A percentile compares a stretch with the other conserved stretches of the same genome.
Conservation (phyloP, 768 basidiomycete species). For the Lactifluus piperatus region DNA sequence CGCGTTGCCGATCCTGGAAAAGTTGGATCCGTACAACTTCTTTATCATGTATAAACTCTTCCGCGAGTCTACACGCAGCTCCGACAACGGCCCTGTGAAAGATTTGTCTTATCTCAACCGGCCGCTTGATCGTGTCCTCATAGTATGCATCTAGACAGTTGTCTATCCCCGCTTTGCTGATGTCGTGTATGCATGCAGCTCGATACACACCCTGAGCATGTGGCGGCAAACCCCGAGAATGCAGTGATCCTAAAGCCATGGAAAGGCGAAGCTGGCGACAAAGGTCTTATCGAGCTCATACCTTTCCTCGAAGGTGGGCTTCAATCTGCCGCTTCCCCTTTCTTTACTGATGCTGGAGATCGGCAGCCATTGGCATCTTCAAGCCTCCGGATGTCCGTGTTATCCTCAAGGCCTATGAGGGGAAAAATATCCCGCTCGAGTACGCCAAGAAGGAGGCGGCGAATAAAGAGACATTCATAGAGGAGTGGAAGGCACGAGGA, state of each 20-base stretch:
- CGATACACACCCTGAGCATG: slow-evolving; percentile 77
- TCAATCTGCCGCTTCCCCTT: neutral
- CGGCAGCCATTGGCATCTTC: slow-evolving; percentile 84
- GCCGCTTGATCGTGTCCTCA: slow-evolving; percentile 16
- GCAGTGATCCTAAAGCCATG: slow-evolving; percentile 77
- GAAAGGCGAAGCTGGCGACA: slow-evolving; percentile 70
- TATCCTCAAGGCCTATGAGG: slow-evolving; percentile 75
- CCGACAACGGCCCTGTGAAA: slow-evolving; percentile 83
- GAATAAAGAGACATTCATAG: slow-evolving; percentile 65
- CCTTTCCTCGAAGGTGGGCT: slow-evolving; percentile 89
- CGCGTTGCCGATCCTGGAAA: slow-evolving; percentile 79
- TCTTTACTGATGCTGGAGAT: neutral
- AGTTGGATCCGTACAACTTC: slow-evolving; percentile 89
- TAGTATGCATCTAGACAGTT: neutral
- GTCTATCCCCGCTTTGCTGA: slow-evolving; percentile 42
- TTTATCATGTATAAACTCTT: slow-evolving; percentile 86
- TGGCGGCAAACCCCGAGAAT: slow-evolving; percentile 78
- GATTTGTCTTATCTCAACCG: slow-evolving; percentile 94
- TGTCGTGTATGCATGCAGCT: slow-evolving; percentile 70
- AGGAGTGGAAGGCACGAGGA: slow-evolving; percentile 61
- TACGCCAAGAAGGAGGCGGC: slow-evolving; percentile 85
- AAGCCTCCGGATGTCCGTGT: slow-evolving; percentile 81
- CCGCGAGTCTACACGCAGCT: slow-evolving; percentile 81
- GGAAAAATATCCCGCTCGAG: slow-evolving; percentile 82
- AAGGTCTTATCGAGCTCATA: slow-evolving; percentile 82